Base-by-base conservation (phyloP, 306 rosid genomes). In the Castanea mollissima region DNA sequence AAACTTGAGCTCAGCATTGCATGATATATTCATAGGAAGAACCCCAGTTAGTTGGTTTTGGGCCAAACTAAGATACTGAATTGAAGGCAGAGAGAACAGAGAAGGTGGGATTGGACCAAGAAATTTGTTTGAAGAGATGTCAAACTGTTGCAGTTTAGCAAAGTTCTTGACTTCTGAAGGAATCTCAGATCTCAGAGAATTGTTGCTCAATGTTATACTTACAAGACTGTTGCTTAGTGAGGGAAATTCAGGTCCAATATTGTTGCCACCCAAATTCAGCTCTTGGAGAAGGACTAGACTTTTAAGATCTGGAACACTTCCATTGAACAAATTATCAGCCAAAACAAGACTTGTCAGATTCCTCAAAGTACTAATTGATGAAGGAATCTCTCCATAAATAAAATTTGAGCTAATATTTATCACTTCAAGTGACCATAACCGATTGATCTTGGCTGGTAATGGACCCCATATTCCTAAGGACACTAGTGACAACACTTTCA, bases 381-480 rank as follows among this genome's bases (percentile, higher is more conserved):
- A 3, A 4, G 97, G 90, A 54, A 94, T 88, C 75, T 60, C 71
- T 23, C 97, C 99, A 72, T 73, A 63, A 16, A 94, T 73, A 85
- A 82, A 90, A 81, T 92, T 95, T 49, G 96, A 92, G 86, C 91
- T 87, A 5, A 95, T 15, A 76, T 95, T 91, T 7, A 95, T 76
- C 74, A 74, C 83, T 65, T 92, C 92, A 20, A 95, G 90, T 2
- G 88, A 84, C 81, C 80, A 54, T 6, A 91, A 82, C 78, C 97
- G 59, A 20, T 71, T 82, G 69, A 95, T 84, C 85, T 92, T 90
- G 49, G 83, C 73, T 6, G 99, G 97, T 6, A 95, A 63, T 18
- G 92, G 96, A 60, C 99, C 99, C 98, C 99, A 92, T 69, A 95
- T 60, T 25, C 99, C 98, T 60, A 95, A 63, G 1, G 92, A 93